Percentiles rank a stretch among this genome's conserved stretches.
These are phyloP conservation scores for Iberis pinnata DNA, from an alignment of 345 rosid species.

Conservation along the genomic window DNA sequence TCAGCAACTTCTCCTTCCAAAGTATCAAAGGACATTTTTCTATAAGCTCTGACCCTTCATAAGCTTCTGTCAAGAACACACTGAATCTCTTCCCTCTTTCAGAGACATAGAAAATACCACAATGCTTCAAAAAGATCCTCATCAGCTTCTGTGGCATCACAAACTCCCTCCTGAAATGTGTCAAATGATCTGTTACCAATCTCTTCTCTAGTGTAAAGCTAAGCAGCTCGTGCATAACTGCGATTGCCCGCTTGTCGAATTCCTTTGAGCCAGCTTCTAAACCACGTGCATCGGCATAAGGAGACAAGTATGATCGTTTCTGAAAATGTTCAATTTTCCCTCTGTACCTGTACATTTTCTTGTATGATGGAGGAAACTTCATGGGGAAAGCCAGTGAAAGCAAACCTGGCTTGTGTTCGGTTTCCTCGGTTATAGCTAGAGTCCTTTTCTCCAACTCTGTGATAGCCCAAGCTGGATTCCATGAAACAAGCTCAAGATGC, in stretches of 20 bases:
- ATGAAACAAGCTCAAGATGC: slow-evolving; percentile 60
- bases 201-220: slow-evolving; percentile 85
- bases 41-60: slow-evolving; percentile 58
- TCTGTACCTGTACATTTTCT: slow-evolving; percentile 62
- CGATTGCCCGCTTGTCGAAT: slow-evolving; percentile 85
- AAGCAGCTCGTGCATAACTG: slow-evolving; percentile 79
- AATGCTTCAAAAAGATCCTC: slow-evolving; percentile 83
- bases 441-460: slow-evolving; percentile 73
- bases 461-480: slow-evolving; percentile 81
- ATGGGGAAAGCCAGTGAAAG: slow-evolving; percentile 68
- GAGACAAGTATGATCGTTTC: slow-evolving; percentile 68
- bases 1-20: slow-evolving; percentile 70
- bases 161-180: slow-evolving; percentile 68
- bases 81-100: slow-evolving; percentile 92
- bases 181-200: slow-evolving; percentile 82
- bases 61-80: slow-evolving; percentile 73
- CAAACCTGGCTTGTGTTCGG: slow-evolving; percentile 49
- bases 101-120: slow-evolving; percentile 81
- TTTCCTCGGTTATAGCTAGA: slow-evolving; percentile 36
- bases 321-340: slow-evolving; percentile 84
- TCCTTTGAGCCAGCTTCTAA: slow-evolving; percentile 72
- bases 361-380: slow-evolving; percentile 69
- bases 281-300: slow-evolving; percentile 65
- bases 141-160: slow-evolving; percentile 91
- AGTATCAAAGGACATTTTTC: slow-evolving; percentile 50